Evolutionary conservation across 257 asterid species (phyloP).

Genomic region (Penstemon barbatus): DNA sequence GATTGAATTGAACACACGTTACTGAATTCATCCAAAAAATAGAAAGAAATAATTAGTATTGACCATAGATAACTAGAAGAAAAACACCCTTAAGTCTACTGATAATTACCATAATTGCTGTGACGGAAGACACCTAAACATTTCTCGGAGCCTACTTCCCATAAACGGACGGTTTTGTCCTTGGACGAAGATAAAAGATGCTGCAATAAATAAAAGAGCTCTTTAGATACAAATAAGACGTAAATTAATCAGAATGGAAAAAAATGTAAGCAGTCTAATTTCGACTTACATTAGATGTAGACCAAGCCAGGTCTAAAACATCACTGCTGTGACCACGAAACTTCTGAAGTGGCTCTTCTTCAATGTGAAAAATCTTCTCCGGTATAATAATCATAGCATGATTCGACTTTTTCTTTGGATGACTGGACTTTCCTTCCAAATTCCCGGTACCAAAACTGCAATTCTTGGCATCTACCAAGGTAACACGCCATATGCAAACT

Average conservation of each 20-base stretch:
- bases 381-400: conserved; percentile 49
- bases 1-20: conserved; percentile 84
- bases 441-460: conserved; percentile 26
- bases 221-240: conserved; percentile 13
- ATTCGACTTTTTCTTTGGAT: conserved; percentile 24
- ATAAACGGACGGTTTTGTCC: conserved; percentile 74
- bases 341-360: conserved; percentile 54
- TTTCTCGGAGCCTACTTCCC: conserved; percentile 56
- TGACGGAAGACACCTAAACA: conserved; percentile 71
- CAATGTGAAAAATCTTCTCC: conserved; percentile 56
- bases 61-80: not conserved
- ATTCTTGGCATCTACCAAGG: conserved; percentile 29
- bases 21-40: conserved; percentile 43
- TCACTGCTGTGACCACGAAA: conserved; percentile 61
- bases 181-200: conserved; percentile 68
- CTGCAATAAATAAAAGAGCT: conserved; percentile 42
- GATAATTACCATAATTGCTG: conserved; percentile 61
- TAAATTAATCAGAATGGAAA: not conserved
- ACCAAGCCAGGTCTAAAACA: conserved; percentile 81
- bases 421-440: conserved; percentile 17
- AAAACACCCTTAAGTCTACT: not conserved
- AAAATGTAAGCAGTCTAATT: not conserved
- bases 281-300: conserved; percentile 68
- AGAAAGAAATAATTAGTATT: conserved; percentile 17
- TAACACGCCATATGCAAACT: conserved; percentile 64